Conservation (phyloP, 768 basidiomycete genomes). For the Mycena maculata region DNA sequence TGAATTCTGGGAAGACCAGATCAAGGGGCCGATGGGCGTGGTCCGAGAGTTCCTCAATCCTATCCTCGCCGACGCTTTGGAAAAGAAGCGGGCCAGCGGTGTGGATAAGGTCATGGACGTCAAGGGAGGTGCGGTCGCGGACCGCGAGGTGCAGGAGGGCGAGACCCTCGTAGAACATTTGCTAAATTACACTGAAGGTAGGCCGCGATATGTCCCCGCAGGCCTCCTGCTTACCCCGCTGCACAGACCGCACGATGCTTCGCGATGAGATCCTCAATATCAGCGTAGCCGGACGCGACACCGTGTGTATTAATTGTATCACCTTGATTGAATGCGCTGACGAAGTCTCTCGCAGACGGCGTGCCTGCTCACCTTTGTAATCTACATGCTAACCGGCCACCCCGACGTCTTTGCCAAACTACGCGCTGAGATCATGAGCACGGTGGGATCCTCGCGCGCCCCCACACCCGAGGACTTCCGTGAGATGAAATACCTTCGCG, state of each 20-base stretch:
- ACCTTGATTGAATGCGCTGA: neutral
- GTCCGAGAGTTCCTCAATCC: conserved; percentile 65
- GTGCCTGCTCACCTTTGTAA: conserved; percentile 60
- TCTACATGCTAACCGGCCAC: conserved; percentile 66
- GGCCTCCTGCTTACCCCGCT: neutral
- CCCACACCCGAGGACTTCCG: conserved; percentile 69
- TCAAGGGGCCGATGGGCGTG: conserved; percentile 56
- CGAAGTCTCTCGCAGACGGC: conserved; percentile 50
- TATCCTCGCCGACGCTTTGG: conserved; percentile 59
- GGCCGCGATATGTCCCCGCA: conserved; percentile 10
- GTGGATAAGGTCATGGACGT: conserved; percentile 9
- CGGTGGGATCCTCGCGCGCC: conserved; percentile 54
- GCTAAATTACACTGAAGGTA: conserved; percentile 63
- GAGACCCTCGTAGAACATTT: conserved; percentile 64
- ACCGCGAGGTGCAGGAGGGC: conserved; percentile 52
- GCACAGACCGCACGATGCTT: conserved; percentile 53
- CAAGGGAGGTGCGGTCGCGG: conserved; percentile 40
- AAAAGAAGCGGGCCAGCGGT: conserved; percentile 43
- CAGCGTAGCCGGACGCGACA: conserved; percentile 59
- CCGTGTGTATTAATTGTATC: conserved; percentile 37
- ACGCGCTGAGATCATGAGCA: conserved; percentile 61
- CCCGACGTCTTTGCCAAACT: conserved; percentile 59
- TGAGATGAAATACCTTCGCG: conserved; percentile 69
- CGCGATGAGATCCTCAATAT: conserved; percentile 60
- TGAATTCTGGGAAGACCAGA: conserved; percentile 64